Evolutionary conservation across 2,329 filamentous ascomycete species (phyloP), one percentile per base, ranked within the genome.

Genomic region (Aurifilum marmelostoma): DNA sequence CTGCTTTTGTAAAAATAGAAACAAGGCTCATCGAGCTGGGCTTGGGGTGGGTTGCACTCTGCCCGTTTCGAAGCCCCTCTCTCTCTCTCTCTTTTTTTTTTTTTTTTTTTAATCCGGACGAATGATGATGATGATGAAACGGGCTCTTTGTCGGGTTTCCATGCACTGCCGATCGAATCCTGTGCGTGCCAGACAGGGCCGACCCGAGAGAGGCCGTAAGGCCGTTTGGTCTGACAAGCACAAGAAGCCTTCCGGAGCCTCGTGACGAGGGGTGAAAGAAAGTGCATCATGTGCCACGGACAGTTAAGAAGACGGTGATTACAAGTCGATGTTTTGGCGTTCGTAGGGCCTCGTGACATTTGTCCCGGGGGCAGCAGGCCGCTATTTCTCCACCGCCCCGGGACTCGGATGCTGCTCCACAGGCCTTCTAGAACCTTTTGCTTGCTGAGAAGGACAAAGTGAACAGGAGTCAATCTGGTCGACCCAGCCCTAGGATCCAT

Each of bases 1-100:
- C 43, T 47, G 9, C 24, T 32, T 18, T 52, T 32, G 24, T 34
- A 63, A 63, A 63, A 63, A 63, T 63, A 63, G 62, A 63, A 63
- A 63, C 9, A 63, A 47, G 32, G 43, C 62, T 24, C 29, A 16
- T 24, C 43, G 29, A 32, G 29, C 27, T 50, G 29, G 18, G 39
- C 14, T 52, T 41, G 11, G 37, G 37, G 58, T 32, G 54, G 27
- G 56, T 59, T 59, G n/a, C 41, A 52, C 62, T 21, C 27, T 63
- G 27, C 62, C 62, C 14, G 43, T 50, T 63, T 62, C 9, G 41
- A 52, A n/a, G 32, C 3, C 56, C 32, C 8, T 7, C 21, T 21
- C 16, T 47, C 16, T 47, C 2, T 7, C 21, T 21, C 16, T 47
- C 21, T 21, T 6, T 47, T 11, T 47, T 8, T 39, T 39, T 39